Percentiles rank a stretch among this genome's conserved stretches.
Conservation (phyloP, 148 eudicot genomes). For the Silene latifolia region DNA sequence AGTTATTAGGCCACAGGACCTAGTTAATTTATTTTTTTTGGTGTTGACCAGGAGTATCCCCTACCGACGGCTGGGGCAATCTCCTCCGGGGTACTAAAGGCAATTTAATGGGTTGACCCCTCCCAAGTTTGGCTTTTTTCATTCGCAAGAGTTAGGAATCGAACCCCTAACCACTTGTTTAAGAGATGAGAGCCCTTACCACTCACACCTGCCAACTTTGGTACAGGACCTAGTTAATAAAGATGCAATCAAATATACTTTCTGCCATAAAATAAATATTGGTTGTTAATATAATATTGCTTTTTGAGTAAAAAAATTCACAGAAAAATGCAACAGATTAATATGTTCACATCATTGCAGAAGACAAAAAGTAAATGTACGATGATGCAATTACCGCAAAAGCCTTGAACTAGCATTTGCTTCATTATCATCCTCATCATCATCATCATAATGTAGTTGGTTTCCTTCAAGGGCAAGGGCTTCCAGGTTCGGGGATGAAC, state of each 20-base stretch:
- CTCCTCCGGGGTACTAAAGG: too few relatives aligned
- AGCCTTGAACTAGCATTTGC: conserved; percentile 41
- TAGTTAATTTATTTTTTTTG: too few relatives aligned
- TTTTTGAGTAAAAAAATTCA: background rate
- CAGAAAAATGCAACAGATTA: background rate
- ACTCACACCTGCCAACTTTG: too few relatives aligned
- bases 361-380: background rate
- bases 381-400: conserved; percentile 45
- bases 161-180: too few relatives aligned
- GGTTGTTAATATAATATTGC: conserved; percentile 8
- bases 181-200: too few relatives aligned
- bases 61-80: too few relatives aligned
- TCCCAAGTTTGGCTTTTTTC: too few relatives aligned
- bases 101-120: too few relatives aligned
- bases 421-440: conserved; percentile 53
- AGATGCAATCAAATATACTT: background rate
- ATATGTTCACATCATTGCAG: background rate
- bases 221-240: background rate
- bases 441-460: conserved; percentile 49
- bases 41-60: too few relatives aligned
- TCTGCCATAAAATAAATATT: conserved; percentile 2
- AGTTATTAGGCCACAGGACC: background rate
- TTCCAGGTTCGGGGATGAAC: conserved; percentile 93
- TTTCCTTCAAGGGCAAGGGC: conserved; percentile 90
- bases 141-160: too few relatives aligned